Evolutionary conservation across 352 stramenopile genomes (phyloP).

Genomic region (Vaucheria bursata): DNA sequence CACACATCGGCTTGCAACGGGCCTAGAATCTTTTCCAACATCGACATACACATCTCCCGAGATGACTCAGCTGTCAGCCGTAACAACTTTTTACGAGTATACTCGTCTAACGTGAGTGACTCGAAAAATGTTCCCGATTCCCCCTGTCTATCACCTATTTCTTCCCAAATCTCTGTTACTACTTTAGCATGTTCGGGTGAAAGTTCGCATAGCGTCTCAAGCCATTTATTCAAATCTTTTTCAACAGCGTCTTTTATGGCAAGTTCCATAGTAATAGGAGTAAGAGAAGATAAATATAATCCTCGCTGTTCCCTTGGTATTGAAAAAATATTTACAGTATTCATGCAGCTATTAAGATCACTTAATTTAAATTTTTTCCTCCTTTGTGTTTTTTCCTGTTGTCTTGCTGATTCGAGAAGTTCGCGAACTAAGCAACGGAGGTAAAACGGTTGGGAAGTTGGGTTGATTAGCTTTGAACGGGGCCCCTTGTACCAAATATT

Average conservation of each 20-base stretch:
- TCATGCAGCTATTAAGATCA: too few species aligned
- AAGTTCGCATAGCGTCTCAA: not conserved
- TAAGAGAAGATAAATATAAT: too few species aligned
- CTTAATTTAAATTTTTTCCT: too few species aligned
- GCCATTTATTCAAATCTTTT: too few species aligned
- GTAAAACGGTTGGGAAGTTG: too few species aligned
- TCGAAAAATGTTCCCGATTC: not conserved
- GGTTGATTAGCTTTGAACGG: not conserved
- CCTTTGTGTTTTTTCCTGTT: too few species aligned
- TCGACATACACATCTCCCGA: not conserved
- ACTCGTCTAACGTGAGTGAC: not conserved
- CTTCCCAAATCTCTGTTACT: not conserved
- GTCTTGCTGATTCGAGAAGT: too few species aligned
- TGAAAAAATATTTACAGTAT: too few species aligned
- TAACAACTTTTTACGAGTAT: not conserved
- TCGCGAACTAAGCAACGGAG: too few species aligned
- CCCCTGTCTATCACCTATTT: not conserved
- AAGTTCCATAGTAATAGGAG: too few species aligned
- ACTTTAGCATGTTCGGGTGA: not conserved
- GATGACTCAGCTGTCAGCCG: not conserved
- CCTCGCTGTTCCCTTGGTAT: too few species aligned
- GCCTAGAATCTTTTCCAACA: not conserved
- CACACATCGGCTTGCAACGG: not conserved
- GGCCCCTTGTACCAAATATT: slow-evolving; percentile 43
- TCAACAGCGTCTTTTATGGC: too few species aligned